Evolutionary conservation across 2,329 filamentous ascomycete species (phyloP), one percentile per base, ranked within the genome.

Genomic region (Berkeleyomyces basicola): DNA sequence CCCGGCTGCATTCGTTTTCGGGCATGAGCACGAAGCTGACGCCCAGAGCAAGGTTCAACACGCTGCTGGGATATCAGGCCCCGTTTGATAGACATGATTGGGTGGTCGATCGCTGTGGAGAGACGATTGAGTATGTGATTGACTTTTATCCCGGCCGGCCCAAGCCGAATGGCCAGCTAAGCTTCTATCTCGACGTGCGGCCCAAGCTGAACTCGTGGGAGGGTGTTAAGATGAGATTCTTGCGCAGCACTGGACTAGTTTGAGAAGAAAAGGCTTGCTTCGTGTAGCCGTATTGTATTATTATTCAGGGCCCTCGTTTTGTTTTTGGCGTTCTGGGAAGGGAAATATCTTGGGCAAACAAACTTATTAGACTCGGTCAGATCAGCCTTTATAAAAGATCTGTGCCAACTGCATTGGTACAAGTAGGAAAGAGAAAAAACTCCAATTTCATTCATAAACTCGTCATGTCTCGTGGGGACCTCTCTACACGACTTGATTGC

Each of bases 21-120:
- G 95, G 95, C 65, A 77, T 85, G 57, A 83, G 78, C 68, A 77
- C 76, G 11, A 77, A 76, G 64, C 77, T 96, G 76, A 93, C 88
- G 3, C 93, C 93, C 0, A 85, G 85, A 65, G 93, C 93, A 2
- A 79, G 91, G 64, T 73, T 93, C 67, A 95, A 95, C 73, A 88
- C 85, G 3, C 74, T 90, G 64, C 75, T 96, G 61, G 93, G 93
- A n/a, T 97, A 96, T 73, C 85, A 87, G 65, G 79, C 86, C 61
- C 93, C 93, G 1, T 99, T 99, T 73, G 93, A 99, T 74, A 80
- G 93, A 37, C 93, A 99, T 72, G 93, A 99, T 73, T 99, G 93
- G 93, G 84, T 96, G 33, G 86, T 99, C 43, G 91, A 99, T 74
- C 80, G 93, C 60, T 97, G 93, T 71, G 92, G 88, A 39, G 86